Evolutionary conservation across 1,284 basidiomycete species (phyloP).

Genomic region (Ganoderma sinense): DNA sequence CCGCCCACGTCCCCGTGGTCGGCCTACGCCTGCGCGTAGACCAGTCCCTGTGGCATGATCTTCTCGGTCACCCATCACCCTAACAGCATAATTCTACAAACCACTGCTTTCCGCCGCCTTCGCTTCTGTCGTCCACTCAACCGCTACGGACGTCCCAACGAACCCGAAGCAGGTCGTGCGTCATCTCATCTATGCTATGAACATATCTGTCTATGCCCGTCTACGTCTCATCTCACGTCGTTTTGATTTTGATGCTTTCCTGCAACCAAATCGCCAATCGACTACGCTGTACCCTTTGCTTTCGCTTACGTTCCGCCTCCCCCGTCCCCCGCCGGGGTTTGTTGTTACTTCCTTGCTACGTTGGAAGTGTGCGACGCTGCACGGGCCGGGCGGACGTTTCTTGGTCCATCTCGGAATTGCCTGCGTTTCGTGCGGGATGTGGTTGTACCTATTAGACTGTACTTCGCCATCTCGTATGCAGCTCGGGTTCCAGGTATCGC

Average conservation of each 20-base stretch:
- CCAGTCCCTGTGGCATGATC: constrained; percentile 32
- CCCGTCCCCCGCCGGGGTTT: not conserved
- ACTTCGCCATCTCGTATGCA: constrained; percentile 33
- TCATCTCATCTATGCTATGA: constrained; percentile 35
- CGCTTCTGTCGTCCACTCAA: constrained; percentile 19
- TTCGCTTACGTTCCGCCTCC: constrained; percentile 8
- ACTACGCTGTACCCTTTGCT: constrained; percentile 22
- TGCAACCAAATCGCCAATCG: constrained; percentile 23
- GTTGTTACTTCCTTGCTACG: not conserved
- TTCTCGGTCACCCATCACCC: constrained; percentile 2
- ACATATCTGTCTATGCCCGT: constrained; percentile 36
- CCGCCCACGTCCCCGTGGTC: constrained; percentile 69
- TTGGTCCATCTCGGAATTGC: constrained; percentile 30
- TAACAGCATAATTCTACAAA: constrained; percentile 2
- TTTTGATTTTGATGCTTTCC: constrained; percentile 26
- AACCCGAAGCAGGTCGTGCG: constrained; percentile 8
- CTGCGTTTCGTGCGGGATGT: constrained; percentile 24
- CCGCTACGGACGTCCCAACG: constrained; percentile 13
- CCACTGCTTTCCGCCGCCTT: constrained; percentile 11
- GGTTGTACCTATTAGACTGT: constrained; percentile 28
- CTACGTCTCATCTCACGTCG: constrained; percentile 24
- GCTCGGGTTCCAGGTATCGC: constrained; percentile 18
- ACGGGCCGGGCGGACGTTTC: constrained; percentile 7
- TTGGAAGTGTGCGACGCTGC: not conserved
- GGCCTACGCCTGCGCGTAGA: constrained; percentile 54